These are phyloP conservation scores for Xylaria sp. DNA, from an alignment of 495 filamentous ascomycete genomes.

Conservation along the genomic window DNA sequence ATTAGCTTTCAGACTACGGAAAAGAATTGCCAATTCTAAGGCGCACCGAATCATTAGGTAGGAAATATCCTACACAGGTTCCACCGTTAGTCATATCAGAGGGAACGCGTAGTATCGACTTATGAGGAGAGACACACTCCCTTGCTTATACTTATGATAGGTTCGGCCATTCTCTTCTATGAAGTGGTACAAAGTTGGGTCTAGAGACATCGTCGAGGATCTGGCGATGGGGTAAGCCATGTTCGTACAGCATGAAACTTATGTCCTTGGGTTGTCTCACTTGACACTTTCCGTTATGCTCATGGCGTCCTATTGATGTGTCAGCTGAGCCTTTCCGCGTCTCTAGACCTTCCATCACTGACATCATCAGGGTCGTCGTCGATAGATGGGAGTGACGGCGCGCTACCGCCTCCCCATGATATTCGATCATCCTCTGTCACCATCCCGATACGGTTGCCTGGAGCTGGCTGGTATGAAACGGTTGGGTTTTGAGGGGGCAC, in stretches of 20 bases:
- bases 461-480: neutral
- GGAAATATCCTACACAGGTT: conserved; percentile 41
- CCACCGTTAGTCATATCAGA: neutral
- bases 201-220: conserved; percentile 42
- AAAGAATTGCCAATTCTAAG: neutral
- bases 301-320: conserved; percentile 18
- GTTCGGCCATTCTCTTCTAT: conserved; percentile 48
- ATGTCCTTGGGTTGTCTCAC: conserved; percentile 13
- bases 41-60: conserved; percentile 49
- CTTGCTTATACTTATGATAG: conserved; percentile 47
- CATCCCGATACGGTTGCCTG: neutral
- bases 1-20: conserved; percentile 2
- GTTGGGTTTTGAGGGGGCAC: neutral
- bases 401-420: conserved; percentile 40
- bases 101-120: neutral
- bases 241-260: conserved; percentile 11
- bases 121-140: conserved; percentile 29
- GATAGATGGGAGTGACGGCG: conserved; percentile 40
- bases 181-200: conserved; percentile 44
- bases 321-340: conserved; percentile 4
- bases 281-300: conserved; percentile 21
- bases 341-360: neutral
- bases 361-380: conserved; percentile 29
- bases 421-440: conserved; percentile 11
- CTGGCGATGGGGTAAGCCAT: conserved; percentile 25